phyloP scores from a whole-genome alignment of 2,329 filamentous ascomycete species.

The Hypoxylon sp. region DNA sequence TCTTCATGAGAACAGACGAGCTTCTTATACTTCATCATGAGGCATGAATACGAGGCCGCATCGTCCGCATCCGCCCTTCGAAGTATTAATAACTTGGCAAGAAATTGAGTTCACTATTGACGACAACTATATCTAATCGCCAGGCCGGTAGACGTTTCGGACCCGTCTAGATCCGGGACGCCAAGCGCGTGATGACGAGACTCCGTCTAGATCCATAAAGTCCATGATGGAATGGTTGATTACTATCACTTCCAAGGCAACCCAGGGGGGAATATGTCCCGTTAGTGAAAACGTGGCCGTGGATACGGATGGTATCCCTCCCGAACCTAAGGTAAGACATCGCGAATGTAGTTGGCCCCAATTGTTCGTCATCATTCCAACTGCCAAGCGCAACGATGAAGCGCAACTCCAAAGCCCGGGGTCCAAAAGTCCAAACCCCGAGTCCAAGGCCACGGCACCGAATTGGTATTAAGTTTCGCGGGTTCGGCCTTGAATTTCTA shows the following conservation, averaged over 20 bases:
- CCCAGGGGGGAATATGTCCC: slow-evolving; percentile 7
- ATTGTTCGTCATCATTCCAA: slow-evolving; percentile 29
- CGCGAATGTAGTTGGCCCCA: slow-evolving; percentile 4
- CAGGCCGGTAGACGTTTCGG: slow-evolving; percentile 3
- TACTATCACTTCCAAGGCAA: slow-evolving; percentile 4
- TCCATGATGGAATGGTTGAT: slow-evolving; percentile 26
- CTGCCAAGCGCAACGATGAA: background rate
- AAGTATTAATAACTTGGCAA: background rate
- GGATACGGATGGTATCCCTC: background rate
- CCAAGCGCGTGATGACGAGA: slow-evolving; percentile 29
- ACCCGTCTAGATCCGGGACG: background rate
- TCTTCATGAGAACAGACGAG: background rate
- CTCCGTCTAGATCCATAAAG: background rate
- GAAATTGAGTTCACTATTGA: slow-evolving; percentile 40
- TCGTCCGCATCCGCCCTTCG: background rate
- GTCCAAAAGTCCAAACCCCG: slow-evolving; percentile 17
- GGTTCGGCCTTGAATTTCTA: background rate
- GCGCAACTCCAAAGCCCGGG: too few relatives aligned
- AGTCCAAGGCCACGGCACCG: slow-evolving; percentile 28
- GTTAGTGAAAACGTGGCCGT: slow-evolving; percentile 4
- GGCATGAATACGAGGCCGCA: background rate
- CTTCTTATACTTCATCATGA: slow-evolving; percentile 36
- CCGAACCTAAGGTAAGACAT: background rate
- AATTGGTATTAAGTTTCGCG: slow-evolving; percentile 7
- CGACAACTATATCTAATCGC: slow-evolving; percentile 36